Base-by-base conservation (phyloP, 768 basidiomycete species). In the Trametes maxima region DNA sequence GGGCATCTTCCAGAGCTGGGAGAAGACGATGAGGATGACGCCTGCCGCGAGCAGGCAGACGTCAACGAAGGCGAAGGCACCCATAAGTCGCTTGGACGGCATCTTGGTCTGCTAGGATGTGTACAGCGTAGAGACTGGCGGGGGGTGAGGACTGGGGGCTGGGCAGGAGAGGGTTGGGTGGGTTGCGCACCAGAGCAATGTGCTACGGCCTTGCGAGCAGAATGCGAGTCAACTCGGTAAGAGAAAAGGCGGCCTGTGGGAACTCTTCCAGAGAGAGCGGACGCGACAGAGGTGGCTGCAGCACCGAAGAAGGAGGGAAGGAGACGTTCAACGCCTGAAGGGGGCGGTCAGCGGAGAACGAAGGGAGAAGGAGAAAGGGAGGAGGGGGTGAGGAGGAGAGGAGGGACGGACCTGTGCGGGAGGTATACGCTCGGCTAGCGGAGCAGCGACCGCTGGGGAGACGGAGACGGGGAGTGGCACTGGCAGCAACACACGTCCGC, bases 31-130 rank as follows among this genome's bases (percentile, higher is more conserved):
- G 13, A 85, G 75, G 53, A 94, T 60, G 43, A 79, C 76, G 45
- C 90, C 92, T 13, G 89, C 86, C n/a, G 78, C 82, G 48, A 94
- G 79, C 49, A 95, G 82, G 63, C 79, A 80, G 55, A 88, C 59
- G 76, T 88, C 89, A 64, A 94, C 78, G 72, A 85, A 82, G 24
- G 79, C 83, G 89, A 92, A 95, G 60, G 83, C 79, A 50, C 80
- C 83, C 76, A 89, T 82, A 62, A 94, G 57, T 43, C 74, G 82
- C 69, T 79, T 86, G 64, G 92, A 91, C 69, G 87, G 81, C 92
- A 93, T 94, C 65, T 62, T 72, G 69, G 39, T 48, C 59, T 65
- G 67, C 59, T 68, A 67, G 65, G 65, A 35, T 54, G 67, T 12
- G 75, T 67, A 68, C 65, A 44, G 70, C 61, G 65, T 68, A 49